Percentiles rank a stretch among this genome's conserved stretches.
Conservation (phyloP, 2,329 filamentous ascomycete genomes). For the Shiraia sp. region DNA sequence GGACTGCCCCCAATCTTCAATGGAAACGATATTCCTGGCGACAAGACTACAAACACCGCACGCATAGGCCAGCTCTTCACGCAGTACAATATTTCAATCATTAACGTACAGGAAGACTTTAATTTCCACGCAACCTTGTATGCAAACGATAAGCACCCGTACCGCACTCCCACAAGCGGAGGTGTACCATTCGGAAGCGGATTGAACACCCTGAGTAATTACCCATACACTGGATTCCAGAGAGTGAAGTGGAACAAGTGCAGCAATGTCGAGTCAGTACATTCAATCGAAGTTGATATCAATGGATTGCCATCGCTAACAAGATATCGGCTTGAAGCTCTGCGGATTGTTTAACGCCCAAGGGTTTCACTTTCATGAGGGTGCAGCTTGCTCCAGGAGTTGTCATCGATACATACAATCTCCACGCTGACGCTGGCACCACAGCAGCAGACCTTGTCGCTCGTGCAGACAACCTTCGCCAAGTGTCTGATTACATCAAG, state of each 20-base stretch:
- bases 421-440: constrained; percentile 68
- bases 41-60: constrained; percentile 62
- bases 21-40: constrained; percentile 63
- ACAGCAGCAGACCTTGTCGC: constrained; percentile 58
- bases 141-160: constrained; percentile 61
- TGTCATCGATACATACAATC: constrained; percentile 67
- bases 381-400: constrained; percentile 56
- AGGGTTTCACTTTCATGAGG: constrained; percentile 71
- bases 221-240: constrained; percentile 59
- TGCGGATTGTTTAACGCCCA: constrained; percentile 67
- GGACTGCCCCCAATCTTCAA: constrained; percentile 62
- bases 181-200: constrained; percentile 66
- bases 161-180: constrained; percentile 67
- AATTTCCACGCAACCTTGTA: constrained; percentile 68
- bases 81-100: constrained; percentile 62
- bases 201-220: constrained; percentile 66
- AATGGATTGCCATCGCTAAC: not conserved
- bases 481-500: constrained; percentile 63
- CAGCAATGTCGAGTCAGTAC: constrained; percentile 47
- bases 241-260: constrained; percentile 65
- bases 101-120: constrained; percentile 71
- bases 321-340: constrained; percentile 41
- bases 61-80: constrained; percentile 62
- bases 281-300: not conserved
- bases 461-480: constrained; percentile 62